These are phyloP conservation scores for Hymenoscyphus albidus DNA, from an alignment of 2,329 filamentous ascomycete species.

Conservation along the genomic window DNA sequence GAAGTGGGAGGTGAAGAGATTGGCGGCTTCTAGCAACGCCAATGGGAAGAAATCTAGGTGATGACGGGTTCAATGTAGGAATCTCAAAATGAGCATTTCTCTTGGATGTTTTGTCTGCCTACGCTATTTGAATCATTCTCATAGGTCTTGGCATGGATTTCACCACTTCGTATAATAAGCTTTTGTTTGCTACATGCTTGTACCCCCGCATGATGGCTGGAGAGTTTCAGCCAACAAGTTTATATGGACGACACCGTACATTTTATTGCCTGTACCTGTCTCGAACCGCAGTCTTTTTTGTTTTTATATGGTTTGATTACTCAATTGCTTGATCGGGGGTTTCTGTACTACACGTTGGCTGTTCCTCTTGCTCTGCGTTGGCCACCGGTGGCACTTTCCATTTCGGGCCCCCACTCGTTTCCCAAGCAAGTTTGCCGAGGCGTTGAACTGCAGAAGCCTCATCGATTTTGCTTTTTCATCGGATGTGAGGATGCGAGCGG, in stretches of 20 bases:
- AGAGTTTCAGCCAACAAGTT: not conserved
- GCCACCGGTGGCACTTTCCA: not conserved
- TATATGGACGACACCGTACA: not conserved
- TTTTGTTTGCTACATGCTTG: not conserved
- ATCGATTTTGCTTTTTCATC: no score
- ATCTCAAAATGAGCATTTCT: not conserved
- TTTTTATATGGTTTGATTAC: no score
- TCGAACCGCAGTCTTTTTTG: no score
- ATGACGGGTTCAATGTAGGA: not conserved
- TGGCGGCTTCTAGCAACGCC: slow-evolving; percentile 34
- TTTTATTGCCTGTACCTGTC: not conserved
- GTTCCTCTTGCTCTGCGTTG: not conserved
- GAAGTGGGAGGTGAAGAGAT: slow-evolving; percentile 63
- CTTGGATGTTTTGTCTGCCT: not conserved
- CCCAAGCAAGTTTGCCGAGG: not conserved
- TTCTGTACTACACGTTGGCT: no score
- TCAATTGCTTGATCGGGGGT: no score
- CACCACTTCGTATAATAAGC: not conserved
- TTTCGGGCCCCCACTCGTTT: not conserved
- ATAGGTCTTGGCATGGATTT: not conserved
- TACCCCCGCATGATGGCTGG: not conserved
- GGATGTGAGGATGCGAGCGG: no score
- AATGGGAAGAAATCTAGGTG: slow-evolving; percentile 28
- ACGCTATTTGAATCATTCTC: not conserved
- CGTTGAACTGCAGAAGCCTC: no score